Evolutionary conservation across 306 rosid genomes (phyloP), one percentile per base, ranked within the genome.

Genomic region (Glycine soja): DNA sequence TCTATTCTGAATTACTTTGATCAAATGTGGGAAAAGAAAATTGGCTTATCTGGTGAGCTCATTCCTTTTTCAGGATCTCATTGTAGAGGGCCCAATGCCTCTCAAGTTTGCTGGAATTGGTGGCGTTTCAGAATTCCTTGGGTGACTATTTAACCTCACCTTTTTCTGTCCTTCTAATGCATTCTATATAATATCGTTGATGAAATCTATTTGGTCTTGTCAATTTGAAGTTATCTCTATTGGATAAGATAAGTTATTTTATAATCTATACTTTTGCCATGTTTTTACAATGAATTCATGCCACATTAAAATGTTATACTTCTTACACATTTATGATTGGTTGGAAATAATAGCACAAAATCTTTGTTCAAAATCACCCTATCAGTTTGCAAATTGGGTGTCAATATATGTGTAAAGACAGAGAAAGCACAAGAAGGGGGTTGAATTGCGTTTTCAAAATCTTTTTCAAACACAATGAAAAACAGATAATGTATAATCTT

Each of bases 81-180:
- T 77, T 72, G 90, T 88, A 75, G 98, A 93, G 89, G 99, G 99
- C 66, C 89, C 96, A 34, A 80, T 82, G 84, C 92, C 97, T 67
- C 89, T 95, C 78, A 91, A 88, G 75, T 90, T 93, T 87, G 96
- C 98, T 46, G 98, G 99, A 79, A 91, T 95, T 70, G 98, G 97
- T 30, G 97, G 99, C 10, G 77, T 91, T 63, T 93, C 93, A 5
- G 98, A 93, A 80, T 95, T 95, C 83, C 98, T 95, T 51, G 98
- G 98, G 98, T 93, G 80, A 87, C 12, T 72, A 34, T 78, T 76
- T 70, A 45, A 48, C 74, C 83, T 68, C 43, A 40, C 30, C 38
- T 66, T 81, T 64, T 15, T 4, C 30, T 45, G 56, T 56, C 43
- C 52, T 76, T 77, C 51, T 58, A 50, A 43, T 58, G 51, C 47